Evolutionary conservation across 1,284 basidiomycete genomes (phyloP), one percentile per base, ranked within the genome.

Genomic region (Coriolopsis trogii): DNA sequence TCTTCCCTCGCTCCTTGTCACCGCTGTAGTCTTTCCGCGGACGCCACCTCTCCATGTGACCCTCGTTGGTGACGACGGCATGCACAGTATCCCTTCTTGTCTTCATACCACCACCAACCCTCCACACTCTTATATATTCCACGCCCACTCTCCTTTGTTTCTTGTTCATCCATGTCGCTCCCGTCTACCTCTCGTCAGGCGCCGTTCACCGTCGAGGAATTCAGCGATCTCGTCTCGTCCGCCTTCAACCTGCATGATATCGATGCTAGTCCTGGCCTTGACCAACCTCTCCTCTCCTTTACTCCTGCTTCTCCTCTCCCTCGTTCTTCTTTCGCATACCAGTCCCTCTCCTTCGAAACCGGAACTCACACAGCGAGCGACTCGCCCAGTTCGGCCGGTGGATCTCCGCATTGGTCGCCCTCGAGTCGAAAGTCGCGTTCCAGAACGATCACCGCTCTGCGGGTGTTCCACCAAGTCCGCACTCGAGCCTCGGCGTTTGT

Each of bases 401-500:
- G 5, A n/a, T 49, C 54, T 21, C 55, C 55, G 13, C 47, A 37
- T 43, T 40, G 34, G 41, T 43, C 58, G 24, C 49, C 51, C 3
- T 34, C 44, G 9, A 36, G 20, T 18, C n/a, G 44, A 26, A 52
- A 46, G 30, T 53, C 56, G 18, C 61, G 59, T 49, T 58, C 58
- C 50, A 57, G 57, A 53, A 56, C 54, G 52, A 53, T 56, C 52
- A 59, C 51, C 33, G 56, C 62, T 8, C 55, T 59, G 36, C 53
- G 52, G 50, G 50, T 66, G 36, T 52, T 66, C 50, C 53, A 60
- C 48, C 59, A 56, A 18, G 60, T 66, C 53, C 64, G 64, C 49
- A 51, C 60, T 43, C 63, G 64, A 29, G 64, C 64, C 28, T 66
- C 64, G 28, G 64, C 64, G 18, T 58, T 65, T 52, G 62, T 62